Evolutionary conservation across 1,284 basidiomycete species (phyloP).

Genomic region (Cryptococcus wingfieldii): DNA sequence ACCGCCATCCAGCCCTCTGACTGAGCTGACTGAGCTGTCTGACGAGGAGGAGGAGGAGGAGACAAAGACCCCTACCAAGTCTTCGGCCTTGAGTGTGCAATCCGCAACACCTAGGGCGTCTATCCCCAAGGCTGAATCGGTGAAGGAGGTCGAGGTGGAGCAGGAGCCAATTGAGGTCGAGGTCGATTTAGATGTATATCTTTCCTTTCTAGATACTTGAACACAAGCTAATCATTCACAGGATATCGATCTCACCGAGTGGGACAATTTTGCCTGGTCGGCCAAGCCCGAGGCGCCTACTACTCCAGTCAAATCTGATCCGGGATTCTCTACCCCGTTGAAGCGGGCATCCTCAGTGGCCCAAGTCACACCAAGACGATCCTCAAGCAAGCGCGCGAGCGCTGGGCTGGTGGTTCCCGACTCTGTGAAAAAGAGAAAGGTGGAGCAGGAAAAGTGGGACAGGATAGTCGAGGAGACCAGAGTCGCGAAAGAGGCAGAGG

Average conservation of each 20-base stretch:
- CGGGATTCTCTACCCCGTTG: too few relatives aligned
- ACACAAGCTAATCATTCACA: neutral
- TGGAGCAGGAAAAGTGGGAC: neutral
- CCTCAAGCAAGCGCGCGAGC: neutral
- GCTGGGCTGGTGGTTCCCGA: neutral
- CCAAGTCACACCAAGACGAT: too few relatives aligned
- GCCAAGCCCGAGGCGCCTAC: too few relatives aligned
- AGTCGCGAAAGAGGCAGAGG: neutral
- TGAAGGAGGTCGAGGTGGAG: neutral
- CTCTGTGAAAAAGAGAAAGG: neutral
- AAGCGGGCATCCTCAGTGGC: too few relatives aligned
- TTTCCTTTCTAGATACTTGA: neutral
- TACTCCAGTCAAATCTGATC: too few relatives aligned
- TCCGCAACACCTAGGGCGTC: neutral
- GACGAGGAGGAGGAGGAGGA: neutral
- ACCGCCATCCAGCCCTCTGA: neutral
- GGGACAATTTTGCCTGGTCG: conserved; percentile 1
- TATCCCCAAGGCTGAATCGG: neutral
- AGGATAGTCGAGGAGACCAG: conserved; percentile 1
- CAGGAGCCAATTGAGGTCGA: neutral
- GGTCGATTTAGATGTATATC: neutral
- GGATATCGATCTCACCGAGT: neutral
- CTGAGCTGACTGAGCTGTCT: neutral
- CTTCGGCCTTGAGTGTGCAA: too few relatives aligned
- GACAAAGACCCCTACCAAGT: neutral